phyloP scores from a whole-genome alignment of 164 flowering plant genomes.

The Tetracentron sinense region DNA sequence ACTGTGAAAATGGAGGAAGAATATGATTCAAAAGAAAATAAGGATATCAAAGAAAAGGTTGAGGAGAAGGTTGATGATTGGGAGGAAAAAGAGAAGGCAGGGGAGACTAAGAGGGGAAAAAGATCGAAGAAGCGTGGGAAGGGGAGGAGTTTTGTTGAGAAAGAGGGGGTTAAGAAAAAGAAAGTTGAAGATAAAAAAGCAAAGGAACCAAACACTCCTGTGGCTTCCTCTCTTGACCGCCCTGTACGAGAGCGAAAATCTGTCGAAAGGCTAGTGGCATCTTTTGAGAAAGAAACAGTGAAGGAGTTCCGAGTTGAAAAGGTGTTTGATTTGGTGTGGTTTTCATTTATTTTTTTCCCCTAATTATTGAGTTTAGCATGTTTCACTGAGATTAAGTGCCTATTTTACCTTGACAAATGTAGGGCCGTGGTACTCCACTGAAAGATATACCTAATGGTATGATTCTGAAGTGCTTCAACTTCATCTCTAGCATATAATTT shows the following conservation, averaged over 20 bases:
- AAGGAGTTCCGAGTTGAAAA: constrained; percentile 65
- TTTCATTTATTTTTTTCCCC: background rate
- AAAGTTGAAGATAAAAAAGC: constrained; percentile 25
- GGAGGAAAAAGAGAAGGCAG: background rate
- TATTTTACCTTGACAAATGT: constrained; percentile 26
- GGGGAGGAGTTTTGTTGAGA: constrained; percentile 20
- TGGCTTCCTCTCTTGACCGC: constrained; percentile 36
- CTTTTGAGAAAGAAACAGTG: constrained; percentile 50
- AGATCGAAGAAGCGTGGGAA: no score
- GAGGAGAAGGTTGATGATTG: background rate
- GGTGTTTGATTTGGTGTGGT: constrained; percentile 41
- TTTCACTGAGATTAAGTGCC: background rate
- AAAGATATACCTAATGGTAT: constrained; percentile 84
- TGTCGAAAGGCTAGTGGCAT: constrained; percentile 68
- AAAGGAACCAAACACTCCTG: constrained; percentile 50
- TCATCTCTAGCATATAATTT: background rate
- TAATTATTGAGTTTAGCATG: background rate
- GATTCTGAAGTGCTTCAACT: background rate
- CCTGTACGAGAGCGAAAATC: constrained; percentile 53
- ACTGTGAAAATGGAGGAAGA: constrained; percentile 17
- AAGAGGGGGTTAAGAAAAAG: constrained; percentile 25
- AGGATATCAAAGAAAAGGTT: constrained; percentile 4
- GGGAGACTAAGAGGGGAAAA: background rate
- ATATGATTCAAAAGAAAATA: constrained; percentile 6
- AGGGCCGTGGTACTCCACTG: constrained; percentile 84